Conservation (phyloP, 2,329 filamentous ascomycete species). For the Cercospora brassicicola region DNA sequence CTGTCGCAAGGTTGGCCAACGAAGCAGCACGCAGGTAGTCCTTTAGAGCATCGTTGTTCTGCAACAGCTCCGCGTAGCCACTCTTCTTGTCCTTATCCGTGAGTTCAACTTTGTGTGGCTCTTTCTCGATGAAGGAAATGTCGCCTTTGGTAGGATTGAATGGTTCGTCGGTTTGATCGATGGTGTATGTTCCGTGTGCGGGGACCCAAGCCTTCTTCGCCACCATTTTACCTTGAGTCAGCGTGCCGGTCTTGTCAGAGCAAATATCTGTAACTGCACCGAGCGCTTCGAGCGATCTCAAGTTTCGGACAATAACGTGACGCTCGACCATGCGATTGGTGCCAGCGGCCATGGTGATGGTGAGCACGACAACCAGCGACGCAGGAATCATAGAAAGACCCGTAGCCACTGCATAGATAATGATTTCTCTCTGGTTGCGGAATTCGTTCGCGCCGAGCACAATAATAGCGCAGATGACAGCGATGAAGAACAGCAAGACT, state of each 20-base stretch:
- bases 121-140: constrained; percentile 46
- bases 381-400: constrained; percentile 64
- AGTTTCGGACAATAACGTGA: constrained; percentile 65
- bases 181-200: constrained; percentile 59
- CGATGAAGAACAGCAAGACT: constrained; percentile 73
- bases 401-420: constrained; percentile 66
- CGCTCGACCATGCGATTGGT: constrained; percentile 64
- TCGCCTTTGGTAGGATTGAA: constrained; percentile 63
- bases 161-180: constrained; percentile 58
- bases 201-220: constrained; percentile 64
- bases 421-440: constrained; percentile 60
- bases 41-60: constrained; percentile 52
- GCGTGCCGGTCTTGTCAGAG: constrained; percentile 68
- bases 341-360: constrained; percentile 54
- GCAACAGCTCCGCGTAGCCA: constrained; percentile 39
- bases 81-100: constrained; percentile 22
- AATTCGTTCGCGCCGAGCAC: constrained; percentile 63
- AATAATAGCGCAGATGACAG: constrained; percentile 67
- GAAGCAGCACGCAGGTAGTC: constrained; percentile 61
- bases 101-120: constrained; percentile 26
- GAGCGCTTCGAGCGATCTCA: constrained; percentile 64
- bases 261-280: constrained; percentile 67
- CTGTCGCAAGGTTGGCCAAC: constrained; percentile 64
- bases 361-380: constrained; percentile 44
- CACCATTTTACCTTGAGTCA: constrained; percentile 60